These are phyloP conservation scores for Macrotyloma uniflorum DNA, from an alignment of 306 rosid genomes.

Conservation along the genomic window DNA sequence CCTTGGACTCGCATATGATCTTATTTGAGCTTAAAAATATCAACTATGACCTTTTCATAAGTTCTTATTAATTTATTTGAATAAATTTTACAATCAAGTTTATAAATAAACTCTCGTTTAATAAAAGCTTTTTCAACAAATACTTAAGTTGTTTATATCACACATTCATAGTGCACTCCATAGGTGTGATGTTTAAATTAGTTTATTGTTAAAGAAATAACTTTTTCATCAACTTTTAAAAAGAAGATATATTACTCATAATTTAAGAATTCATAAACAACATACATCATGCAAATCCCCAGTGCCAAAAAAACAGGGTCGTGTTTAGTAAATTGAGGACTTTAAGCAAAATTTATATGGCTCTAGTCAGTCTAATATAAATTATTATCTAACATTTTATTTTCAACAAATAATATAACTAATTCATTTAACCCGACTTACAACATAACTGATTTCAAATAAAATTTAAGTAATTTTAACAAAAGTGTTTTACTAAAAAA, in stretches of 20 bases:
- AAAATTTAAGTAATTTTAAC: no score
- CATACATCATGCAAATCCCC: background rate
- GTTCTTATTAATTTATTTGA: background rate
- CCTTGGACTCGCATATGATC: background rate
- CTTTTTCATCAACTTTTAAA: background rate
- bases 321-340: background rate
- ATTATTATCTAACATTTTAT: no score
- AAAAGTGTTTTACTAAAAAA: no score
- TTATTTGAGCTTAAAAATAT: background rate
- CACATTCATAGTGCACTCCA: background rate
- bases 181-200: background rate
- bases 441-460: background rate
- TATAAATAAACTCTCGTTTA: background rate
- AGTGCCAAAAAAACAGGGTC: background rate
- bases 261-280: background rate
- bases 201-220: background rate
- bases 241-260: background rate
- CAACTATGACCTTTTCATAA: background rate
- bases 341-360: background rate
- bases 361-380: background rate
- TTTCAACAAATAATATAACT: no score
- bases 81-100: background rate
- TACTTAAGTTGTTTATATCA: no score
- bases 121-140: background rate
- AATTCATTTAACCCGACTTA: no score